Evolutionary conservation across 306 rosid species (phyloP), one percentile per base, ranked within the genome.

Genomic region (Alnus glutinosa): DNA sequence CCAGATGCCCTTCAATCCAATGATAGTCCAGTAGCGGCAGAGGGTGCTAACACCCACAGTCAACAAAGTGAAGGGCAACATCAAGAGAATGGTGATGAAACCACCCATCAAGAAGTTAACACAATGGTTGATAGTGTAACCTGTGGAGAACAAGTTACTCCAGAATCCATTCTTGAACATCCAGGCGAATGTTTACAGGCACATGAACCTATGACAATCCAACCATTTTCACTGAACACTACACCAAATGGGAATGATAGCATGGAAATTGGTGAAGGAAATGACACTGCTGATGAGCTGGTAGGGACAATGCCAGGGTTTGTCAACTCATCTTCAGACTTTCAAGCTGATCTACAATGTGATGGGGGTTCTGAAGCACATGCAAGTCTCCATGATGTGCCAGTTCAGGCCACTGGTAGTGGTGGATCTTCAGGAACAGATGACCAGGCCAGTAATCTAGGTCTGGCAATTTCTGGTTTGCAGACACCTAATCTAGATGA

Each of bases 201-300:
- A 70, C 86, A 85, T 66, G 94, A 90, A 78, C 89, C 91, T 36
- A 87, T 91, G 98, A 80, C 88, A 46, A 87, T 86, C 79, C 95
- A 92, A 85, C 87, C 92, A 74, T 88, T 86, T 75, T 85, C 90
- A 16, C 82, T 79, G 72, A 84, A 89, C 83, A 64, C 77, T 84
- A 80, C 84, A 70, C 86, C 85, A 66, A 86, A 78, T 85, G 86
- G 87, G 73, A 58, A 75, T 77, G 97, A 87, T 70, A 80, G 87
- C 86, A 85, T 89, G 86, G 92, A 78, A 79, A 84, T 74, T 78
- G 88, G 81, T 54, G 97, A 89, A 62, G 84, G 79, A 63, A 85
- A 88, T 89, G 92, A 57, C n/a, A 68, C 83, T 78, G 68, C 81
- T 59, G 70, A 54, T 76, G 95, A 83, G 78, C 87, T 81, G 85